Percentiles rank a stretch among this genome's conserved stretches.
phyloP scores from a whole-genome alignment of 2,329 filamentous ascomycete species.

The Ploettnerulaceae sp. region DNA sequence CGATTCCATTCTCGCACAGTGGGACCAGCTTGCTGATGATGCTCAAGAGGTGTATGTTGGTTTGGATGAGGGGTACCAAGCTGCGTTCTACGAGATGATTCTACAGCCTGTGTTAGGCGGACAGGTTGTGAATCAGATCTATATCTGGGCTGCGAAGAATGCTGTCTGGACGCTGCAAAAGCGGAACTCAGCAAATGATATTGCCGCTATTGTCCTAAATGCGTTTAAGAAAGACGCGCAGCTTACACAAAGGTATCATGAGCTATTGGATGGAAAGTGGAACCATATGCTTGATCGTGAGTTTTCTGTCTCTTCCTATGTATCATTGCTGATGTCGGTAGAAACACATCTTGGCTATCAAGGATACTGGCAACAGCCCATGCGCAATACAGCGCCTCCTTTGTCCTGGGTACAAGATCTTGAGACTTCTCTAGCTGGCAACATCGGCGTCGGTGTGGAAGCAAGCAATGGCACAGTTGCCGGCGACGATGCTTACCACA shows the following conservation, averaged over 20 bases:
- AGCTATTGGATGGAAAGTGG: constrained; percentile 57
- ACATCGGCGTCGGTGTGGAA: constrained; percentile 60
- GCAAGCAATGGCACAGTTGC: constrained; percentile 62
- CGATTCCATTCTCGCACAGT: constrained; percentile 51
- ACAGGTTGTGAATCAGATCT: constrained; percentile 50
- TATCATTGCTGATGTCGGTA: constrained; percentile 31
- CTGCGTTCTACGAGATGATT: constrained; percentile 60
- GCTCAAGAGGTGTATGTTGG: constrained; percentile 53
- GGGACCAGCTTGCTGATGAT: constrained; percentile 47
- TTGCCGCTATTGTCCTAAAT: constrained; percentile 48
- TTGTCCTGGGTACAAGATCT: constrained; percentile 54
- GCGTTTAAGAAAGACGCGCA: constrained; percentile 53
- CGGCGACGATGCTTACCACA: constrained; percentile 60
- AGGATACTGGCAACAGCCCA: constrained; percentile 63
- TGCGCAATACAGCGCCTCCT: constrained; percentile 62
- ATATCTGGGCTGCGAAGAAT: constrained; percentile 48
- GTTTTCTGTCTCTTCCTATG: constrained; percentile 10
- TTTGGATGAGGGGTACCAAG: constrained; percentile 45
- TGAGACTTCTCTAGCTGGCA: constrained; percentile 55
- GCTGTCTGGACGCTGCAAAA: constrained; percentile 51
- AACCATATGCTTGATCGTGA: constrained; percentile 54
- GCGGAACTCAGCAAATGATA: constrained; percentile 50
- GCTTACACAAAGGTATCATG: constrained; percentile 53
- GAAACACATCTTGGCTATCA: constrained; percentile 50
- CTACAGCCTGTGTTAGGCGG: constrained; percentile 56